phyloP scores from a whole-genome alignment of 495 filamentous ascomycete species.

The Xylaria grammica region DNA sequence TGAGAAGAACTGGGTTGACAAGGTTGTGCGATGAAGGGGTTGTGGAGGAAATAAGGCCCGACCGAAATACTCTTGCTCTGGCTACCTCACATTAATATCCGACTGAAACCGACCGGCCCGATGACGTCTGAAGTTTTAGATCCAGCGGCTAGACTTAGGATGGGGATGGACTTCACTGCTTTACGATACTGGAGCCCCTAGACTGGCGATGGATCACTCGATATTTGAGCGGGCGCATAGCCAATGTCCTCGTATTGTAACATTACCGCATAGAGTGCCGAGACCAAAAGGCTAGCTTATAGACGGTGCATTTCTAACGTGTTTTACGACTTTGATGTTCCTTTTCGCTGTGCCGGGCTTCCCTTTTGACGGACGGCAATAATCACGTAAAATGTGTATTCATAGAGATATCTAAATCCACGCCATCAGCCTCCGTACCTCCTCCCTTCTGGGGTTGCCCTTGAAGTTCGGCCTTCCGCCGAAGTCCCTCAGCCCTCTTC shows the following conservation, averaged over 20 bases:
- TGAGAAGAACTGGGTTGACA: constrained; percentile 87
- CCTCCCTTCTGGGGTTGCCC: constrained; percentile 27
- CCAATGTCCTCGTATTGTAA: constrained; percentile 36
- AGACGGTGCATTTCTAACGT: constrained; percentile 27
- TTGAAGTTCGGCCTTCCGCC: constrained; percentile 45
- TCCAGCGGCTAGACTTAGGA: not conserved
- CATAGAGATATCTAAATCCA: constrained; percentile 31
- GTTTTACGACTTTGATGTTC: constrained; percentile 7
- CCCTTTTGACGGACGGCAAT: not conserved
- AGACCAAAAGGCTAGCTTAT: constrained; percentile 29
- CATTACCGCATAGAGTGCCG: constrained; percentile 34
- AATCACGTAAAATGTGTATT: constrained; percentile 33
- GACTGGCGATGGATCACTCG: not conserved
- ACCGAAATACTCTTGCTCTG: not conserved
- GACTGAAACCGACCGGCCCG: not conserved
- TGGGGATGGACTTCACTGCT: not conserved
- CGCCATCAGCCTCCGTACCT: constrained; percentile 5
- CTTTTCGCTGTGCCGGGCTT: not conserved
- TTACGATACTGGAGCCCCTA: not conserved
- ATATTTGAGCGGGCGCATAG: constrained; percentile 11
- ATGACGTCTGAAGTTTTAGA: not conserved
- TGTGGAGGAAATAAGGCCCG: not conserved
- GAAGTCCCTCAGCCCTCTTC: constrained; percentile 66
- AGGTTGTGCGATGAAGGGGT: constrained; percentile 61
- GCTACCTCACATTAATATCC: not conserved